Evolutionary conservation across 2,329 filamentous ascomycete species (phyloP).

Genomic region (Seiridium cupressi): DNA sequence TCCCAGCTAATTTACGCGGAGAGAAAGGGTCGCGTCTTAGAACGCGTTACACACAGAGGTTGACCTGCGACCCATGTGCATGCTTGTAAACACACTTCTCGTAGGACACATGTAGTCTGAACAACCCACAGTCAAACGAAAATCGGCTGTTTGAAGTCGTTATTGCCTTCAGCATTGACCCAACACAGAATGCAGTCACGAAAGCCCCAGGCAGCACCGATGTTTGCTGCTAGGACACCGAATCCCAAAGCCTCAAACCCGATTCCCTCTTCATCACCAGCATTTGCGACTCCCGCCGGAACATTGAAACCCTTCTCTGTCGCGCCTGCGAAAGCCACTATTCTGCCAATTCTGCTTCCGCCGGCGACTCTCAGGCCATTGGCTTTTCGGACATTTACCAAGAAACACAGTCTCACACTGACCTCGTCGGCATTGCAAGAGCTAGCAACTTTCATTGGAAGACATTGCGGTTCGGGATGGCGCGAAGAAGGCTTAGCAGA

Average conservation of each 20-base stretch:
- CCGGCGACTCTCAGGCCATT: slow-evolving; percentile 83
- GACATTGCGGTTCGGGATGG: slow-evolving; percentile 95
- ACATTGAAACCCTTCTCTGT: slow-evolving; percentile 66
- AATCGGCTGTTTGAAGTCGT: not conserved
- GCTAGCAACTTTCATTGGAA: slow-evolving; percentile 85
- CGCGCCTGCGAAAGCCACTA: slow-evolving; percentile 52
- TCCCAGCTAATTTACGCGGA: slow-evolving; percentile 6
- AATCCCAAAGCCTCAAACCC: slow-evolving; percentile 47
- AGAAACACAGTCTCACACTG: slow-evolving; percentile 93
- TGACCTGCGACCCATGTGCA: not conserved
- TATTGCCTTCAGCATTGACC: not conserved
- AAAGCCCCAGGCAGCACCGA: slow-evolving; percentile 28
- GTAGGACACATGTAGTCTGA: not conserved
- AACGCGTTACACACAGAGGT: not conserved
- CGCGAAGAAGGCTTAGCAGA: slow-evolving; percentile 92
- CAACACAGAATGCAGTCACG: slow-evolving; percentile 22
- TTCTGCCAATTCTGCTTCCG: slow-evolving; percentile 86
- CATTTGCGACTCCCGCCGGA: slow-evolving; percentile 83
- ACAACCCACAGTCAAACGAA: not conserved
- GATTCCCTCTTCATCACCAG: slow-evolving; percentile 85
- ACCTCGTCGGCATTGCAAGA: slow-evolving; percentile 83
- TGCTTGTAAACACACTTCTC: not conserved
- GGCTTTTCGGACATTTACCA: slow-evolving; percentile 93
- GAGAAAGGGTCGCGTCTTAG: not conserved
- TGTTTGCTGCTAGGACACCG: slow-evolving; percentile 36